Conservation (phyloP, 257 asterid species). For the Przewalskia tangutica region DNA sequence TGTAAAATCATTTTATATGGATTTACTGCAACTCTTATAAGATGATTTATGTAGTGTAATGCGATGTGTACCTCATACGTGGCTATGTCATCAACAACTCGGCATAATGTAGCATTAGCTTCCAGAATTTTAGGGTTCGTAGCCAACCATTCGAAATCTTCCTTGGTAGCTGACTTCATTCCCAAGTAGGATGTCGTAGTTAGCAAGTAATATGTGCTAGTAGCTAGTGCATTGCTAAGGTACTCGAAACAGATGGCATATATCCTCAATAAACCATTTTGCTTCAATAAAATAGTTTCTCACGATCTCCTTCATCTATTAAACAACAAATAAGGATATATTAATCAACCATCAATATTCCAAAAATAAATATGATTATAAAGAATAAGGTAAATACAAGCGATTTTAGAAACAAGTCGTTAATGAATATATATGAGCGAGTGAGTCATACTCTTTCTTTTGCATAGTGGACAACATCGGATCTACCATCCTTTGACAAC, state of each 20-base stretch:
- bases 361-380: neutral
- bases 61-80: slow-evolving; percentile 18
- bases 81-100: slow-evolving; percentile 28
- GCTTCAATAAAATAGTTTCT: slow-evolving; percentile 32
- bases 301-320: slow-evolving; percentile 31
- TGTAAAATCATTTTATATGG: neutral
- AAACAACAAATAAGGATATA: neutral
- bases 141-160: slow-evolving; percentile 6
- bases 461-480: neutral
- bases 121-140: neutral
- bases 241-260: slow-evolving; percentile 38
- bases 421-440: neutral
- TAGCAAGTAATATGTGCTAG: slow-evolving; percentile 26
- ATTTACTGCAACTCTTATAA: neutral
- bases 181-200: slow-evolving; percentile 30
- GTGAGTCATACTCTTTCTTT: neutral
- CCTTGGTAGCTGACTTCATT: neutral
- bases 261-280: slow-evolving; percentile 35
- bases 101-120: slow-evolving; percentile 5
- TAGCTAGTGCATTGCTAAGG: slow-evolving; percentile 23
- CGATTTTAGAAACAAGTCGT: neutral
- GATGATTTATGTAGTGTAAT: neutral
- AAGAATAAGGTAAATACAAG: neutral
- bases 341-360: neutral
- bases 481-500: neutral